Conservation (phyloP, 148 eudicot genomes). For the Chenopodium formosanum region DNA sequence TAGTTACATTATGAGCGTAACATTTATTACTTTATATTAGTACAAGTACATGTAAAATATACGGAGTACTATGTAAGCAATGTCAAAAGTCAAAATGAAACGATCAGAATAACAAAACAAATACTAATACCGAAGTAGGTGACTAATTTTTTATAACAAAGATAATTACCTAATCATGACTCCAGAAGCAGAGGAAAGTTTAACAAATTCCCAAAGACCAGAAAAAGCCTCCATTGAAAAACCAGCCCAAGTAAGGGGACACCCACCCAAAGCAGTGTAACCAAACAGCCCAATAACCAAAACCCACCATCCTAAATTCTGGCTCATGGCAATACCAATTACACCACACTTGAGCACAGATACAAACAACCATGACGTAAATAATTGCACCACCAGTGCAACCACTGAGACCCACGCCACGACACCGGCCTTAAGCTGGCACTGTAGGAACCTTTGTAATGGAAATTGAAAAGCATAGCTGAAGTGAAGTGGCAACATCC, state of each 20-base stretch:
- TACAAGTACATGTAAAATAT: too few relatives aligned
- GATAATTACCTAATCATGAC: conserved; percentile 50
- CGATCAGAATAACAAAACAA: too few relatives aligned
- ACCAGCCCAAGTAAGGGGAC: conserved; percentile 53
- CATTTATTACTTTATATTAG: too few relatives aligned
- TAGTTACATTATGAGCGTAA: too few relatives aligned
- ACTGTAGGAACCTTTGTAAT: conserved; percentile 48
- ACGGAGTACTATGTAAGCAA: too few relatives aligned
- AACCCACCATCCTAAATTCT: conserved; percentile 50
- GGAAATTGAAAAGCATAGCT: conserved; percentile 54
- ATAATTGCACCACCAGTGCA: conserved; percentile 31
- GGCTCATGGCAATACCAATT: conserved; percentile 32
- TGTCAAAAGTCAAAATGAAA: too few relatives aligned
- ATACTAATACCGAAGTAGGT: too few relatives aligned
- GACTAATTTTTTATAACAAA: background rate
- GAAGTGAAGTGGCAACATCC: conserved; percentile 52
- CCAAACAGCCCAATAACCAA: conserved; percentile 37
- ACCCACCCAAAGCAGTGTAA: conserved; percentile 38
- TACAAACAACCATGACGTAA: conserved; percentile 43
- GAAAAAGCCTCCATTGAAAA: conserved; percentile 55
- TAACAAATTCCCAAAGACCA: conserved; percentile 50
- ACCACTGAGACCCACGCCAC: conserved; percentile 44
- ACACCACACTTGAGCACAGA: conserved; percentile 33
- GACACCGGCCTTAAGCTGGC: conserved; percentile 44
- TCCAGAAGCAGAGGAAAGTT: conserved; percentile 49